Percentiles rank a stretch among this genome's conserved stretches.
These are phyloP conservation scores for Lactarius deliciosus DNA, from an alignment of 768 basidiomycete genomes.

Conservation along the genomic window DNA sequence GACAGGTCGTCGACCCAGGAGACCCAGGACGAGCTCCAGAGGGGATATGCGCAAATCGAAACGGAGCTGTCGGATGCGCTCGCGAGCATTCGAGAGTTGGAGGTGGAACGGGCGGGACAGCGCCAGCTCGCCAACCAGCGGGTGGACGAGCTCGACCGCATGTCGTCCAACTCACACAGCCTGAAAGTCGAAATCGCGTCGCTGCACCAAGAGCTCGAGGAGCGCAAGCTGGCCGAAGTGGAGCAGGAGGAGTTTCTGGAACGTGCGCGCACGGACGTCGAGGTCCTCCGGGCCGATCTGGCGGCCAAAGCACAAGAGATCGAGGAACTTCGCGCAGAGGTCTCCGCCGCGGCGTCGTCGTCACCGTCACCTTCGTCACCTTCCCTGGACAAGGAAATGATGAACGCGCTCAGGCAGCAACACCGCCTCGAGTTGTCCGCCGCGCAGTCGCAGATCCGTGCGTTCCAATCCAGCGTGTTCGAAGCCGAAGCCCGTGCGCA, in stretches of 20 bases:
- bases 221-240: constrained; percentile 46
- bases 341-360: constrained; percentile 43
- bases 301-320: constrained; percentile 65
- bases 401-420: constrained; percentile 68
- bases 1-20: constrained; percentile 50
- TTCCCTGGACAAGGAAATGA: constrained; percentile 72
- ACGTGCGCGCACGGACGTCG: constrained; percentile 67
- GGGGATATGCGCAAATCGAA: constrained; percentile 60
- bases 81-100: constrained; percentile 55
- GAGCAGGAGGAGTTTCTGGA: constrained; percentile 66
- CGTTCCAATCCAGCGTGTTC: constrained; percentile 70
- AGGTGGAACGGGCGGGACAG: constrained; percentile 60
- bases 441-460: constrained; percentile 76
- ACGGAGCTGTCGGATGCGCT: constrained; percentile 56
- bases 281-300: constrained; percentile 63
- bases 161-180: constrained; percentile 44
- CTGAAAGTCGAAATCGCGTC: constrained; percentile 55
- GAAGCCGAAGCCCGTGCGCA: constrained; percentile 71
- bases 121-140: constrained; percentile 56
- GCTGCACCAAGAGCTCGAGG: constrained; percentile 54
- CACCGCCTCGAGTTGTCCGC: constrained; percentile 78
- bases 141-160: constrained; percentile 57
- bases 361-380: constrained; percentile 29
- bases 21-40: constrained; percentile 58
- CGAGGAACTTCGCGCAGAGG: constrained; percentile 51